Percentiles rank a stretch among this genome's conserved stretches.
Conservation (phyloP, 1,139 yeast genomes). For the Diutina pseudorugosa region DNA sequence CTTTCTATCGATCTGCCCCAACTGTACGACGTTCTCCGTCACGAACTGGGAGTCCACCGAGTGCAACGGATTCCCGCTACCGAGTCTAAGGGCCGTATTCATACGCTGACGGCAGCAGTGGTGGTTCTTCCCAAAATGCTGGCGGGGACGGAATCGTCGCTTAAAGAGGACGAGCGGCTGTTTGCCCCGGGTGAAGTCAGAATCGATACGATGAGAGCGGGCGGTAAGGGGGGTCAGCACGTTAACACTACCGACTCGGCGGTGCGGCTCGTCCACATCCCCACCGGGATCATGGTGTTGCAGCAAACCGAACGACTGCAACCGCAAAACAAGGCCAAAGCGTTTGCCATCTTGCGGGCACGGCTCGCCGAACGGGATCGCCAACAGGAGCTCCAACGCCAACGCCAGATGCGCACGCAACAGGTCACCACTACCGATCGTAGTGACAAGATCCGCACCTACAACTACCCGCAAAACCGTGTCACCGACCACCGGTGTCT, state of each 20-base stretch:
- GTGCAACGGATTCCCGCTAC: slow-evolving; percentile 93
- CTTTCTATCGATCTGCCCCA: slow-evolving; percentile 66
- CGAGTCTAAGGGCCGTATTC: slow-evolving; percentile 87
- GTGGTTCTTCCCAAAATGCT: slow-evolving; percentile 79
- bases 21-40: slow-evolving; percentile 58
- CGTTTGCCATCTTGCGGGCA: slow-evolving; percentile 71
- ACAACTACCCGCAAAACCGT: slow-evolving; percentile 85
- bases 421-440: slow-evolving; percentile 87
- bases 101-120: slow-evolving; percentile 93
- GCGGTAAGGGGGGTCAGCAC: slow-evolving; percentile 98
- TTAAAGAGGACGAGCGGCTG: slow-evolving; percentile 51
- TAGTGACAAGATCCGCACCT: slow-evolving; percentile 87
- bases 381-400: slow-evolving; percentile 49
- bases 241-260: slow-evolving; percentile 98
- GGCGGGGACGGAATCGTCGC: slow-evolving; percentile 43
- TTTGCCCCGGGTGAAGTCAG: slow-evolving; percentile 84
- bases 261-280: slow-evolving; percentile 82
- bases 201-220: slow-evolving; percentile 90
- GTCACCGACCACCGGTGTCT: slow-evolving; percentile 92
- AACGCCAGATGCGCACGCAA: slow-evolving; percentile 56
- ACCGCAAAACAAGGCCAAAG: slow-evolving; percentile 91
- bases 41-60: slow-evolving; percentile 93
- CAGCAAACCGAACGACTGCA: slow-evolving; percentile 96
- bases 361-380: slow-evolving; percentile 76
- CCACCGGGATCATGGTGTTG: slow-evolving; percentile 78